phyloP scores from a whole-genome alignment of 768 basidiomycete species.

The Mycena crocata region DNA sequence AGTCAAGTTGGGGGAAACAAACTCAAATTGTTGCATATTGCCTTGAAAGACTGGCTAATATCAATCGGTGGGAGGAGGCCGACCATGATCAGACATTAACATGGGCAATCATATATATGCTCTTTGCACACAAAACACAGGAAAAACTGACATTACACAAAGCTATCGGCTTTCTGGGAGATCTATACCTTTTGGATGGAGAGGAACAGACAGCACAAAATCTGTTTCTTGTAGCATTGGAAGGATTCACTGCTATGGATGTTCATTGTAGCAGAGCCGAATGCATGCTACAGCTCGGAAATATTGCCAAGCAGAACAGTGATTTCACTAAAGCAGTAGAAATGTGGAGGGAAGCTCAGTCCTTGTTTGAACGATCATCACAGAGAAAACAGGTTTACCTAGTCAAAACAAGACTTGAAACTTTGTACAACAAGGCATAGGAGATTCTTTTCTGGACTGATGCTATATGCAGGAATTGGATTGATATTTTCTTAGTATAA shows the following conservation, averaged over 20 bases:
- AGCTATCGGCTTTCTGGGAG: neutral
- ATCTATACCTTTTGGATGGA: neutral
- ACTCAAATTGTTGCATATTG: neutral
- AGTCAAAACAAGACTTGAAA: no score
- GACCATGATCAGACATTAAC: no score
- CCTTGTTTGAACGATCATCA: no score
- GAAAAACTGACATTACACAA: neutral
- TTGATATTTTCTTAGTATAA: no score
- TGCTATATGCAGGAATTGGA: no score
- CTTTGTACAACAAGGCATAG: no score
- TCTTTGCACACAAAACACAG: neutral
- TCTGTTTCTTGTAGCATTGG: neutral
- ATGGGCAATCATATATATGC: neutral
- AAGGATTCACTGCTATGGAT: constrained; percentile 3
- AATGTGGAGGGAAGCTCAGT: neutral
- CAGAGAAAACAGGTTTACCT: no score
- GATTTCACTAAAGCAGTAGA: neutral
- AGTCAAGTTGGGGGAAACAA: neutral
- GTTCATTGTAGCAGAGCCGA: constrained; percentile 5
- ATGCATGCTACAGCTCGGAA: constrained; percentile 6
- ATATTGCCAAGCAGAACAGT: neutral
- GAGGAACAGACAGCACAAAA: neutral
- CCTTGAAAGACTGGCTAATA: neutral
- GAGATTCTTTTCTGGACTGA: no score
- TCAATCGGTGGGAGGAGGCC: neutral